Percentiles rank a stretch among this genome's conserved stretches.
These are phyloP conservation scores for Clarireedia homoeocarpa DNA, from an alignment of 2,329 filamentous ascomycete species.

Conservation along the genomic window DNA sequence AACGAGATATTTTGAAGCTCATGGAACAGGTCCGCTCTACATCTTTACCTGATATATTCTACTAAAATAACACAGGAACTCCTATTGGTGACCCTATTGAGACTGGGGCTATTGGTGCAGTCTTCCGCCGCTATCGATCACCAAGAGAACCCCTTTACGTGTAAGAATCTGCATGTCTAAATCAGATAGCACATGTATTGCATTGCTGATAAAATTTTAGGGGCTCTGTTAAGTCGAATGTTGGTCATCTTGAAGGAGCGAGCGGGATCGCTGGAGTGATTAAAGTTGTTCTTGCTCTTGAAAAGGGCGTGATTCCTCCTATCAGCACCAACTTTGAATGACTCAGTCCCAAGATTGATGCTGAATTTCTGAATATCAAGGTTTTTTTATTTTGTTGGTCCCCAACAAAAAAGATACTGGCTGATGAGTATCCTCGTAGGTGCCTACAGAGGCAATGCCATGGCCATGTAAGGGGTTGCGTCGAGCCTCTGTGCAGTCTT, in stretches of 20 bases:
- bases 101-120: background rate
- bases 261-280: constrained; percentile 27
- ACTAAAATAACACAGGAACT: background rate
- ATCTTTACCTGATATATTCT: background rate
- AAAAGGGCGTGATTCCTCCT: constrained; percentile 26
- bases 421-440: constrained; percentile 21
- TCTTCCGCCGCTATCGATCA: constrained; percentile 8
- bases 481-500: constrained; percentile 19
- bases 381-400: constrained; percentile 10
- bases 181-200: background rate
- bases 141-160: background rate
- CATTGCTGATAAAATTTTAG: constrained; percentile 3
- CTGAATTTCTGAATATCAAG: constrained; percentile 1
- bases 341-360: constrained; percentile 29
- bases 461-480: constrained; percentile 8
- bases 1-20: constrained; percentile 39
- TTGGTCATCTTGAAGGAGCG: constrained; percentile 23
- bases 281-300: constrained; percentile 21
- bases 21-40: constrained; percentile 32
- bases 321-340: constrained; percentile 24
- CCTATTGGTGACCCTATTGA: constrained; percentile 1
- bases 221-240: constrained; percentile 21
- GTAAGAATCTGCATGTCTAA: background rate
- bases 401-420: background rate
- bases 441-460: background rate